Conservation (phyloP, 768 basidiomycete species). For the Lactarius indigo region DNA sequence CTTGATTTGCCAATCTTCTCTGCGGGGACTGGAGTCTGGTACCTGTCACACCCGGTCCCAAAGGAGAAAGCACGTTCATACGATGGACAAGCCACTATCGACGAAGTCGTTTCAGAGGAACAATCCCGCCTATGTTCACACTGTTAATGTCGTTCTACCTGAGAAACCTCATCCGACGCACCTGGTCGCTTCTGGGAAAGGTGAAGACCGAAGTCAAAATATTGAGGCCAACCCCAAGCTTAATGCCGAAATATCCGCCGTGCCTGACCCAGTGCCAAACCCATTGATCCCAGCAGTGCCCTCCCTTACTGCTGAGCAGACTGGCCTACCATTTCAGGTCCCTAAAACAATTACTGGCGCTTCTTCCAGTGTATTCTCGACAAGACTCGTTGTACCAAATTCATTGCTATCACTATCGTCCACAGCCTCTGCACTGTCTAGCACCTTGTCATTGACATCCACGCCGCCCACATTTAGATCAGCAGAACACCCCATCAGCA, state of each 20-base stretch:
- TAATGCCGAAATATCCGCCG: slow-evolving; percentile 36
- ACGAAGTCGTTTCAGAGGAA: slow-evolving; percentile 9
- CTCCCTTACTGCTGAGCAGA: slow-evolving; percentile 23
- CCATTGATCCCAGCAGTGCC: slow-evolving; percentile 27
- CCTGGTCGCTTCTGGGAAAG: background rate
- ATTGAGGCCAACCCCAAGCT: slow-evolving; percentile 21
- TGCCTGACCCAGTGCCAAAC: slow-evolving; percentile 52
- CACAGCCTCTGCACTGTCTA: slow-evolving; percentile 9
- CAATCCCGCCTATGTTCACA: slow-evolving; percentile 11
- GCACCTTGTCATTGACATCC: background rate
- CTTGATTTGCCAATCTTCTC: slow-evolving; percentile 12
- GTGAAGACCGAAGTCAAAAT: slow-evolving; percentile 4
- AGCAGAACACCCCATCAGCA: slow-evolving; percentile 18
- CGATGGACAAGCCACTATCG: background rate
- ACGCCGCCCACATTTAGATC: slow-evolving; percentile 7
- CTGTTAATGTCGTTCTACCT: slow-evolving; percentile 19
- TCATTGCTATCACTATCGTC: background rate
- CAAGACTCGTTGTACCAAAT: background rate
- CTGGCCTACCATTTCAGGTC: slow-evolving; percentile 29
- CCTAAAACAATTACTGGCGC: slow-evolving; percentile 10
- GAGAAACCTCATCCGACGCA: slow-evolving; percentile 11
- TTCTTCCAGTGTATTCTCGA: background rate
- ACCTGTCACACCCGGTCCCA: slow-evolving; percentile 1
- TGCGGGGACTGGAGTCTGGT: slow-evolving; percentile 5
- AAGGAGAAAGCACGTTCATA: slow-evolving; percentile 1